Conservation (phyloP, 768 basidiomycete species). For the Termitomyces sp. region DNA sequence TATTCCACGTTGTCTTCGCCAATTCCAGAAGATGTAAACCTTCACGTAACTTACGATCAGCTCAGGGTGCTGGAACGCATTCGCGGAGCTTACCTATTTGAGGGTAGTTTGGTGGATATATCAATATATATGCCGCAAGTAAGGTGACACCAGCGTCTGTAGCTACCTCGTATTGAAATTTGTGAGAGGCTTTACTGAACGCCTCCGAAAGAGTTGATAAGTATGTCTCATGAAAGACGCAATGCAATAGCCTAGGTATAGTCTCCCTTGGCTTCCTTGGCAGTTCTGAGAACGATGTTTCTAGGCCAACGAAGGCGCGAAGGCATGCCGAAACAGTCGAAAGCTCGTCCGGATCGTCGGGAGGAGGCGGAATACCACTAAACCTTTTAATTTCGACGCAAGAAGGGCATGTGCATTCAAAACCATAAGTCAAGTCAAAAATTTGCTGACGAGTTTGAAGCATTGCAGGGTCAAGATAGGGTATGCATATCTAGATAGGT, state of each 20-base stretch:
- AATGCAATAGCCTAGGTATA: slow-evolving; percentile 34
- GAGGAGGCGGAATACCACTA: slow-evolving; percentile 32
- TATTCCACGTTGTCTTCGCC: slow-evolving; percentile 77
- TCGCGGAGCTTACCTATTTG: slow-evolving; percentile 54
- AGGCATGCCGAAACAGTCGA: slow-evolving; percentile 25
- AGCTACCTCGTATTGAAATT: slow-evolving; percentile 49
- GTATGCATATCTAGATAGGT: slow-evolving; percentile 52
- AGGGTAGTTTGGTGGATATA: slow-evolving; percentile 78
- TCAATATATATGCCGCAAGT: slow-evolving; percentile 57
- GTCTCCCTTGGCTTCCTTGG: slow-evolving; percentile 23
- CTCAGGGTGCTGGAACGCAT: background rate
- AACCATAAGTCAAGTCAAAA: slow-evolving; percentile 59
- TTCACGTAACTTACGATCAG: slow-evolving; percentile 18
- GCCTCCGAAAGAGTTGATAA: slow-evolving; percentile 50
- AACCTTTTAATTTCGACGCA: slow-evolving; percentile 40
- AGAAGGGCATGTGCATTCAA: slow-evolving; percentile 55
- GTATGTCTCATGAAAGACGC: slow-evolving; percentile 51
- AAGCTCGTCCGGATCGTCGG: slow-evolving; percentile 25
- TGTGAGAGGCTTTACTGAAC: slow-evolving; percentile 70
- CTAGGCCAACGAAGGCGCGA: slow-evolving; percentile 31
- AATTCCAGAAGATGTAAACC: slow-evolving; percentile 74
- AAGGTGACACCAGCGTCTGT: slow-evolving; percentile 49
- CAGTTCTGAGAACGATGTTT: slow-evolving; percentile 18
- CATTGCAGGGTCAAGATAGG: slow-evolving; percentile 77
- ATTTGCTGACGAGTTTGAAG: slow-evolving; percentile 53